phyloP scores from a whole-genome alignment of 2,329 filamentous ascomycete species.

The Pestalotiopsis sp. region DNA sequence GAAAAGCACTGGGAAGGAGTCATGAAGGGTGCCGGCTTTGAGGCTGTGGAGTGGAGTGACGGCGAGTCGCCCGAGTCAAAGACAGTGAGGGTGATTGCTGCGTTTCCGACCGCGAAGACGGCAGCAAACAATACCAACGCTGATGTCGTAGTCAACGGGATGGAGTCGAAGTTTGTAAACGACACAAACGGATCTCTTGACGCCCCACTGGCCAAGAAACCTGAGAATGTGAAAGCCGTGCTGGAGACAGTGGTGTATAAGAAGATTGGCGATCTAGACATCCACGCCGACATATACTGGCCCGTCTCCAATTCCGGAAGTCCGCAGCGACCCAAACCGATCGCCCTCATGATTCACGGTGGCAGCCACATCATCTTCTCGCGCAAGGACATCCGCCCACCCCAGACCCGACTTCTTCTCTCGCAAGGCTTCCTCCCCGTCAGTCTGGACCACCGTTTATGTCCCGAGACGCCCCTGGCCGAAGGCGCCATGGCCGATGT shows the following conservation, averaged over 20 bases:
- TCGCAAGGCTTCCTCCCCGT: constrained; percentile 46
- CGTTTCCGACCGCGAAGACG: constrained; percentile 11
- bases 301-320: too few species aligned
- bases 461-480: constrained; percentile 46
- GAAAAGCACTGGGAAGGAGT: constrained; percentile 26
- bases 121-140: too few species aligned
- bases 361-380: constrained; percentile 44
- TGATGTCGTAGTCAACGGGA: too few species aligned
- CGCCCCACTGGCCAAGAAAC: background rate
- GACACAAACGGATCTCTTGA: too few species aligned
- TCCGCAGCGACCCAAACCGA: constrained; percentile 3
- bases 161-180: too few species aligned
- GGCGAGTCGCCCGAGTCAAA: constrained; percentile 25
- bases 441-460: constrained; percentile 53
- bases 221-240: background rate
- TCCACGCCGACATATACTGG: constrained; percentile 38
- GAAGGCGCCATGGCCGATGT: constrained; percentile 50
- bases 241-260: constrained; percentile 25
- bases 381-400: constrained; percentile 37
- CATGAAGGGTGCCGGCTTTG: constrained; percentile 25
- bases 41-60: constrained; percentile 28
- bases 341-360: constrained; percentile 47
- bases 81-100: constrained; percentile 28
- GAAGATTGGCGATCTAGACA: constrained; percentile 16
- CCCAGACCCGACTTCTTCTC: constrained; percentile 41